Evolutionary conservation across 176 grass and related monocot species (phyloP), one percentile per base, ranked within the genome.

Genomic region (Avena sativa): DNA sequence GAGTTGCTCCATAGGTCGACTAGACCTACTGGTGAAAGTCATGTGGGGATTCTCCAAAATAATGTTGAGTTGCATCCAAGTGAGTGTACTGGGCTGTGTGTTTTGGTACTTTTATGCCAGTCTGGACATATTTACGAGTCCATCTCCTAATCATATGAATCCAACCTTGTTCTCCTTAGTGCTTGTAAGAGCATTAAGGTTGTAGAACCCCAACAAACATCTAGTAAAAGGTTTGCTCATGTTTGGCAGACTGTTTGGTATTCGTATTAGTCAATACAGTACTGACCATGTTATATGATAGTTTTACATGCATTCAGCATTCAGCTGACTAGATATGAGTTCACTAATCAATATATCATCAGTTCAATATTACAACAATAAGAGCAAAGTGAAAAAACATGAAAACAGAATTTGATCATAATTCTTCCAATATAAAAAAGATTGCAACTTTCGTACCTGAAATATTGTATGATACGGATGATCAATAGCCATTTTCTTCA

Each of bases 401-500:
- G 71, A 28, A 74, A 76, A 47, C 16, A 16, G 26, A 9, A 36
- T 76, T 85, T 52, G 19, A 63, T 62, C 55, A 62, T 19, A 52
- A 53, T 40, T 73, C 51, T 58, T 58, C 4, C 25, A 59, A 70
- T 25, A 66, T 40, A 66, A 52, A 75, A 47, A 46, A 68, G 5
- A 47, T 47, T 25, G 55, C 52, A 81, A 38, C 61, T 86, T 52
- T 17, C 82, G 48, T 93, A 98, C 95, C 93, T 98, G 95, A 86
- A 95, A 98, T 66, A 95, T 92, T 73, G 95, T 95, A 88, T 98
- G 95, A 80, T 98, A 95, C 38, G 95, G 95, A 93, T 98, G 95
- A 89, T 98, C 95, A 75, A 93, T 84, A 69, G 95, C 91, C 95
- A 98, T 98, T 89, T 95, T 98, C 93, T 89, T 93, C 83, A 98